Evolutionary conservation across 371 early-diverging fungal species (phyloP).

Genomic region (Mucor lusitanicus): DNA sequence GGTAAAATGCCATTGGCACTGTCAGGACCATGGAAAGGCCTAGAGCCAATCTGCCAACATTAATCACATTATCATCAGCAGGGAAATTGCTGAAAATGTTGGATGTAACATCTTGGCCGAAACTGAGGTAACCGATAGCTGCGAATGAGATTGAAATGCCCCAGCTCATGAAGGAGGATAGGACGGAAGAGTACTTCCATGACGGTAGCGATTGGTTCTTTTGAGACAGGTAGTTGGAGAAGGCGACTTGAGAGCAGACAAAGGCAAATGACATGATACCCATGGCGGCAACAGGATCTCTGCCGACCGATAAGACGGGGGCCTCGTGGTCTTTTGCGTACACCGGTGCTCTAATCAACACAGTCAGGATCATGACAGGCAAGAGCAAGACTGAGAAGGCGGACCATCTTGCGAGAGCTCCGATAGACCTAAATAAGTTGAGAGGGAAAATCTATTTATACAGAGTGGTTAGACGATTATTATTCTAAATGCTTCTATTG

Average conservation of each 20-base stretch:
- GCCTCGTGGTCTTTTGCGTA: conserved; percentile 55
- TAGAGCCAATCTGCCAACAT: conserved; percentile 52
- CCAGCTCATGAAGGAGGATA: conserved; percentile 54
- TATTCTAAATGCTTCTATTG: not conserved
- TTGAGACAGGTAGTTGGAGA: conserved; percentile 54
- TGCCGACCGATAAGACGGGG: conserved; percentile 43
- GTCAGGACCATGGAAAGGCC: conserved; percentile 59
- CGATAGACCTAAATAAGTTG: conserved; percentile 57
- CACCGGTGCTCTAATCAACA: conserved; percentile 50
- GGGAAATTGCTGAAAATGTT: conserved; percentile 62
- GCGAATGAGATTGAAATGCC: conserved; percentile 58
- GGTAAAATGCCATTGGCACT: conserved; percentile 60
- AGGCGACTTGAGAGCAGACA: conserved; percentile 62
- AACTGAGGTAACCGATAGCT: conserved; percentile 55
- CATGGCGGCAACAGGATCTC: conserved; percentile 55
- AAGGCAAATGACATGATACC: conserved; percentile 69
- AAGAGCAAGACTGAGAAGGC: conserved; percentile 53
- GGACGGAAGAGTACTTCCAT: conserved; percentile 47
- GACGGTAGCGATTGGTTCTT: conserved; percentile 38
- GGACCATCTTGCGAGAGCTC: conserved; percentile 55
- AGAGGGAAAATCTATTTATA: conserved; percentile 50
- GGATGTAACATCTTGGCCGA: conserved; percentile 54
- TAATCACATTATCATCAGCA: conserved; percentile 49
- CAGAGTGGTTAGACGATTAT: not conserved
- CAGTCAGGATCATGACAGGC: conserved; percentile 53